phyloP scores from a whole-genome alignment of 352 stramenopile genomes.

The Globisporangium takayamanum region DNA sequence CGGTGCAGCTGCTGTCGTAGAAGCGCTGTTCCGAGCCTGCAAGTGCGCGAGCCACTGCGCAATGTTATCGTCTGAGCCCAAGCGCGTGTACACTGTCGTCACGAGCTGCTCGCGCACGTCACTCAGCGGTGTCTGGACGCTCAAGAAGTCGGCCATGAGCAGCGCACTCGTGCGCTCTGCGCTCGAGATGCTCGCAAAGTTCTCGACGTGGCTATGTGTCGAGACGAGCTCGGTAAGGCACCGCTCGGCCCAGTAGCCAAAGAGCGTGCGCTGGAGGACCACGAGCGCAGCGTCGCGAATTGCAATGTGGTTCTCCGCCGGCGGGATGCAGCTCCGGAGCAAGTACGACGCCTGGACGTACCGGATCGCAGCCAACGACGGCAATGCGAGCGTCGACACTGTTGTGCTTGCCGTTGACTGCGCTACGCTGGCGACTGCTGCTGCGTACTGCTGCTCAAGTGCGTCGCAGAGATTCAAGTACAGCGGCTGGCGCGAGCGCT shows the following conservation, averaged over 20 bases:
- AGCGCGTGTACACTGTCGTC: conserved; percentile 50
- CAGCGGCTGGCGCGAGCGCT: conserved; percentile 36
- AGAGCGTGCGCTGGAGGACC: conserved; percentile 36
- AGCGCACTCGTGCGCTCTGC: conserved; percentile 51
- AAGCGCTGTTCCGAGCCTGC: conserved; percentile 10
- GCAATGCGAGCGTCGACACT: background rate
- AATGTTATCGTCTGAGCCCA: conserved; percentile 43
- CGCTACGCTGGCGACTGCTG: background rate
- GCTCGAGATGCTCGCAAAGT: conserved; percentile 20
- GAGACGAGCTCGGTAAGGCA: conserved; percentile 44
- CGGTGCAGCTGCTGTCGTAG: too few relatives aligned
- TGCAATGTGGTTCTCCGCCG: conserved; percentile 33
- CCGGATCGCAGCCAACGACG: conserved; percentile 14
- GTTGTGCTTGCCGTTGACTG: too few relatives aligned
- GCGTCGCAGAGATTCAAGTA: conserved; percentile 56
- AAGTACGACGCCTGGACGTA: conserved; percentile 57
- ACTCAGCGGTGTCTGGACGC: conserved; percentile 42
- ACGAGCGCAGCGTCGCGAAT: conserved; percentile 35
- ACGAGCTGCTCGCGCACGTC: conserved; percentile 31
- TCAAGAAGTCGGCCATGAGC: conserved; percentile 77
- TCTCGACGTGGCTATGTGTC: conserved; percentile 28
- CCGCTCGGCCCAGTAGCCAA: conserved; percentile 54
- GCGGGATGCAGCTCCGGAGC: conserved; percentile 47
- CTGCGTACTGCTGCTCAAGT: conserved; percentile 36
- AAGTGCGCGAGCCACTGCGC: conserved; percentile 31